phyloP scores from a whole-genome alignment of 352 stramenopile species.

The Phytophthora chlamydospora region DNA sequence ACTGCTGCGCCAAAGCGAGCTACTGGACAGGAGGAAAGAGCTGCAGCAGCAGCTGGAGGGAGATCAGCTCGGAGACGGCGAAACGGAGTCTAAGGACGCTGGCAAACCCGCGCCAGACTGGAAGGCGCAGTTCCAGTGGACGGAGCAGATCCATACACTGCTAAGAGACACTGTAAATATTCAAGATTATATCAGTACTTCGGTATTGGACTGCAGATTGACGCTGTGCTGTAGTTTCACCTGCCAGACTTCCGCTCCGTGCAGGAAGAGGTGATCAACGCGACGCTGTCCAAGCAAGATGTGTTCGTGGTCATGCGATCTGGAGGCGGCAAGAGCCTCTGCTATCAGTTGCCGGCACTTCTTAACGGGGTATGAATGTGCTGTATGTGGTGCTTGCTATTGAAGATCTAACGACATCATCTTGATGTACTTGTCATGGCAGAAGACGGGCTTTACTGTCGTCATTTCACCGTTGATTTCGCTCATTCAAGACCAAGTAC shows the following conservation, averaged over 20 bases:
- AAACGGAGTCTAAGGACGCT: neutral
- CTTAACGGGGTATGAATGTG: conserved; percentile 51
- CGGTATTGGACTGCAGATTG: too few species aligned
- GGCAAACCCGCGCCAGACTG: conserved; percentile 33
- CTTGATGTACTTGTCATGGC: neutral
- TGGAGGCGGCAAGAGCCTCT: conserved; percentile 86
- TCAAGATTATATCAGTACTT: too few species aligned
- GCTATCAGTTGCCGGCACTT: conserved; percentile 90
- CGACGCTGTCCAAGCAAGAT: conserved; percentile 87
- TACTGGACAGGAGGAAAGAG: conserved; percentile 53
- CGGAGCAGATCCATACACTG: conserved; percentile 36
- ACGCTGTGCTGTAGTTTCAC: conserved; percentile 57
- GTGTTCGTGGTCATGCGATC: conserved; percentile 94
- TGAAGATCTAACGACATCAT: too few species aligned
- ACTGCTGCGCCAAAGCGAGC: conserved; percentile 55
- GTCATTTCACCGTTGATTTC: conserved; percentile 94
- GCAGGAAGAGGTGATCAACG: conserved; percentile 92
- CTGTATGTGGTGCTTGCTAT: neutral
- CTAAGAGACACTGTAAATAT: conserved; percentile 30
- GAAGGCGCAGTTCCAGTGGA: conserved; percentile 54
- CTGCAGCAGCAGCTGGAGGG: conserved; percentile 41
- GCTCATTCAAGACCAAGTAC: conserved; percentile 93
- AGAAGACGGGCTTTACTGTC: conserved; percentile 81
- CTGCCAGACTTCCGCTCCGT: conserved; percentile 88
- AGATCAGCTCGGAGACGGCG: conserved; percentile 4